A percentile compares a stretch with the other conserved stretches of the same genome.
These are phyloP conservation scores for Dactylellina cionopaga DNA, from an alignment of 2,329 filamentous ascomycete genomes.

Conservation along the genomic window DNA sequence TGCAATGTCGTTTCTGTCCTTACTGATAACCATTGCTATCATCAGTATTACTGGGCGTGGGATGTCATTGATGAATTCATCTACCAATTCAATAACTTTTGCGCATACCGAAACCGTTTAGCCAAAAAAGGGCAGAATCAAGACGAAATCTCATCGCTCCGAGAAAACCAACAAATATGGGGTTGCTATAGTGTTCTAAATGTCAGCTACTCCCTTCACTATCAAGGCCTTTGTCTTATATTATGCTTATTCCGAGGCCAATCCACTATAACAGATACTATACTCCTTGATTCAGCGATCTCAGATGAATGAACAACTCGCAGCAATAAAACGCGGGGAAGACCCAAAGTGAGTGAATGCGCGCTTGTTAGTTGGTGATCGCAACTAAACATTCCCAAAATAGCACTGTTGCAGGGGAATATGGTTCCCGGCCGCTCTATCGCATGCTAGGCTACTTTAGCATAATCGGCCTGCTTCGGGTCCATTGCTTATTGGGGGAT, in stretches of 20 bases:
- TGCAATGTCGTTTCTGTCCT: background rate
- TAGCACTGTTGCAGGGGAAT: slow-evolving; percentile 84
- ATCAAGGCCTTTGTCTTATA: too few relatives aligned
- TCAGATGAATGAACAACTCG: slow-evolving; percentile 96
- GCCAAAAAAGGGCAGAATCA: slow-evolving; percentile 83
- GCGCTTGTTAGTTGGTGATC: background rate
- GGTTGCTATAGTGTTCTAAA: slow-evolving; percentile 99
- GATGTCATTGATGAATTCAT: slow-evolving; percentile 99
- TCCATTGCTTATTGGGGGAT: slow-evolving; percentile 95
- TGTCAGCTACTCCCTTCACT: slow-evolving; percentile 60
- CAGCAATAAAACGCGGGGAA: slow-evolving; percentile 92
- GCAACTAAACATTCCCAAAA: background rate
- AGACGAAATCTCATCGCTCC: slow-evolving; percentile 89
- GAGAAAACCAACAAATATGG: slow-evolving; percentile 98
- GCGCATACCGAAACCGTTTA: slow-evolving; percentile 91
- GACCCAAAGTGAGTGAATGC: slow-evolving; percentile 70
- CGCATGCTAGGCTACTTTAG: slow-evolving; percentile 99
- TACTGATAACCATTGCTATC: background rate
- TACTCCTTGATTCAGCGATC: slow-evolving; percentile 99
- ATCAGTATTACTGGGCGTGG: slow-evolving; percentile 98
- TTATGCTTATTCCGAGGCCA: background rate
- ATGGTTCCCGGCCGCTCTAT: slow-evolving; percentile 92
- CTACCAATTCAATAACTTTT: slow-evolving; percentile 99
- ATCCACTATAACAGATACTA: slow-evolving; percentile 66
- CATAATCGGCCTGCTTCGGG: slow-evolving; percentile 94